These are phyloP conservation scores for Albifimbria verrucaria DNA, from an alignment of 2,329 filamentous ascomycete species.

Conservation along the genomic window DNA sequence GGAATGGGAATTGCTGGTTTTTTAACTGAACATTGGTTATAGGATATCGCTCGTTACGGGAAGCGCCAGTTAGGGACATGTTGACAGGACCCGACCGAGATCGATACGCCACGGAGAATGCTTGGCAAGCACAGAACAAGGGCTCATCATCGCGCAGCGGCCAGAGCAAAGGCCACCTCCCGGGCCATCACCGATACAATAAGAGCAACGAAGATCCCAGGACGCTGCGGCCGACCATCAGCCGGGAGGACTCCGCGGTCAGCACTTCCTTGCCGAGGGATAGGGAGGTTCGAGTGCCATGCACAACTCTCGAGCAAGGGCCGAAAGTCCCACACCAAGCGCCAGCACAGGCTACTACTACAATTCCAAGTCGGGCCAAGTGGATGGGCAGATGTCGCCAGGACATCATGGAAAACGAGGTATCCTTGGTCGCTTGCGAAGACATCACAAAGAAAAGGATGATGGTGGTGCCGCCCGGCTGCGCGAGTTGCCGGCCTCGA, in stretches of 20 bases:
- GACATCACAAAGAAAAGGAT: slow-evolving; percentile 55
- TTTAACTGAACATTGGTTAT: slow-evolving; percentile 9
- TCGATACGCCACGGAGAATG: slow-evolving; percentile 55
- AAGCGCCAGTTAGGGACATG: slow-evolving; percentile 70
- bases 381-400: slow-evolving; percentile 59
- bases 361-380: slow-evolving; percentile 45
- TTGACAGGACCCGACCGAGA: slow-evolving; percentile 68
- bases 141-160: slow-evolving; percentile 61
- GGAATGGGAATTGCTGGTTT: no score
- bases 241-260: slow-evolving; percentile 62
- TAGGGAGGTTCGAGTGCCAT: slow-evolving; percentile 42
- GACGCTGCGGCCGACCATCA: slow-evolving; percentile 66
- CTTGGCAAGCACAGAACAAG: slow-evolving; percentile 49
- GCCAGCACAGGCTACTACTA: slow-evolving; percentile 53
- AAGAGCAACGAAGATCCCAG: slow-evolving; percentile 65
- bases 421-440: slow-evolving; percentile 47
- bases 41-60: slow-evolving; percentile 77
- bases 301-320: slow-evolving; percentile 54
- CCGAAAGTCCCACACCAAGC: slow-evolving; percentile 80
- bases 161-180: slow-evolving; percentile 61
- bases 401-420: slow-evolving; percentile 49
- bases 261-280: slow-evolving; percentile 49
- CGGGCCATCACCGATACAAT: slow-evolving; percentile 64
- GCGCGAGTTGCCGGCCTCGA: slow-evolving; percentile 49
- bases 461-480: slow-evolving; percentile 39